Conservation (phyloP, 441 rosid genomes). For the Populus hybrid region DNA sequence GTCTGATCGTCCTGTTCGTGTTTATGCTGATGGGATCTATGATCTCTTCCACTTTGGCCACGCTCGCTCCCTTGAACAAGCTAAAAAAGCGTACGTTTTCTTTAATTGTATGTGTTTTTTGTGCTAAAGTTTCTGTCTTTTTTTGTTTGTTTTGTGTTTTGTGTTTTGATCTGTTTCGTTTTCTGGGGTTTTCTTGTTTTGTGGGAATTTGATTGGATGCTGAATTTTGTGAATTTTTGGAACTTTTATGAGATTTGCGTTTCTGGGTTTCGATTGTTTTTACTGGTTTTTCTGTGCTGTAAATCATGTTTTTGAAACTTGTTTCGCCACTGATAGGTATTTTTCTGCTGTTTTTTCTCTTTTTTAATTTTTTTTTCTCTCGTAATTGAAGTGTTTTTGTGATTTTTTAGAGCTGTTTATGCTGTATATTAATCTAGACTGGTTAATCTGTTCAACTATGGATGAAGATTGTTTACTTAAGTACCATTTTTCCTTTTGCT, state of each 20-base stretch:
- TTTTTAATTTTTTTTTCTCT: no score
- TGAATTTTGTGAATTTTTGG: not conserved
- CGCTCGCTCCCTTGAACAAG: constrained; percentile 83
- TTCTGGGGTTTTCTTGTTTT: not conserved
- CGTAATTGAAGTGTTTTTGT: not conserved
- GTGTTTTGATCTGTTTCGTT: not conserved
- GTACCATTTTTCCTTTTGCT: not conserved
- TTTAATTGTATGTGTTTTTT: not conserved
- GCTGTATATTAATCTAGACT: no score
- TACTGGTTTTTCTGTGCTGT: not conserved
- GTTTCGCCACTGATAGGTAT: not conserved
- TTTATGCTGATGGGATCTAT: constrained; percentile 89
- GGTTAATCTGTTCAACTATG: no score
- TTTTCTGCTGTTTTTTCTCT: not conserved
- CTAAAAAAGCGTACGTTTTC: constrained; percentile 60
- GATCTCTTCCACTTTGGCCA: constrained; percentile 91
- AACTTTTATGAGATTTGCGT: not conserved
- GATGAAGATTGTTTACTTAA: not conserved
- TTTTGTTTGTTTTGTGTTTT: constrained; percentile 6
- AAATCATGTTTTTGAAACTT: not conserved
- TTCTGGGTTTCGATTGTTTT: not conserved
- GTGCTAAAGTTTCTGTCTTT: not conserved
- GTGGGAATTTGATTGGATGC: not conserved
- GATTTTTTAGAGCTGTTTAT: not conserved
- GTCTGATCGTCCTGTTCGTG: constrained; percentile 53